Evolutionary conservation across 495 filamentous ascomycete species (phyloP).

Genomic region (Penicillium pulvis): DNA sequence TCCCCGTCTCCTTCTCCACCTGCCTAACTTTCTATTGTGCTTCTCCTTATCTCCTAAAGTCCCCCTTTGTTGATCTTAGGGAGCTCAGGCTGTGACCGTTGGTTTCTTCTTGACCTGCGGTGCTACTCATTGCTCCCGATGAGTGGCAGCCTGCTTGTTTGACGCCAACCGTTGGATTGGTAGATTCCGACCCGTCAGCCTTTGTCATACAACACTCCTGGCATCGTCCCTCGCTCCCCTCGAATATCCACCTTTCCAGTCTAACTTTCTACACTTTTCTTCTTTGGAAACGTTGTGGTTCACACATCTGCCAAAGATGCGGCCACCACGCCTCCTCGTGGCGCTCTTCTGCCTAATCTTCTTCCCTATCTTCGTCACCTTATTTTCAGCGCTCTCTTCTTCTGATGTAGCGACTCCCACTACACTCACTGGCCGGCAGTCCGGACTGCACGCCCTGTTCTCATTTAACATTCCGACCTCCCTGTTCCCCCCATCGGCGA

Average conservation of each 20-base stretch:
- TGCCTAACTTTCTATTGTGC: constrained; percentile 4
- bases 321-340: constrained; percentile 55
- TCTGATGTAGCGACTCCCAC: constrained; percentile 42
- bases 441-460: constrained; percentile 56
- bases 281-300: background rate
- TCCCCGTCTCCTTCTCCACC: constrained; percentile 15
- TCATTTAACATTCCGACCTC: constrained; percentile 69
- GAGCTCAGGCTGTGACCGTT: constrained; percentile 9
- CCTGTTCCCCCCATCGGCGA: constrained; percentile 90
- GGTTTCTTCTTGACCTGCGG: constrained; percentile 23
- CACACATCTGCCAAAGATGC: constrained; percentile 46
- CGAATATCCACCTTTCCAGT: constrained; percentile 9
- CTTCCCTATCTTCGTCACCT: constrained; percentile 53
- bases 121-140: constrained; percentile 40
- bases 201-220: constrained; percentile 26
- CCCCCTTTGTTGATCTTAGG: constrained; percentile 12
- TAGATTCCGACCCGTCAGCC: constrained; percentile 24
- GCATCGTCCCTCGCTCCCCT: constrained; percentile 19
- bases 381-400: constrained; percentile 51
- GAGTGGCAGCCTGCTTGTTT: constrained; percentile 34
- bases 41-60: constrained; percentile 15
- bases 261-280: constrained; percentile 1
- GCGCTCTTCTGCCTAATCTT: constrained; percentile 57
- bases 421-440: constrained; percentile 42
- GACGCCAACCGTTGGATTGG: constrained; percentile 45